Conservation (phyloP, 228 moss, liverwort and hornwort genomes). For the Sphagnum fallax region DNA sequence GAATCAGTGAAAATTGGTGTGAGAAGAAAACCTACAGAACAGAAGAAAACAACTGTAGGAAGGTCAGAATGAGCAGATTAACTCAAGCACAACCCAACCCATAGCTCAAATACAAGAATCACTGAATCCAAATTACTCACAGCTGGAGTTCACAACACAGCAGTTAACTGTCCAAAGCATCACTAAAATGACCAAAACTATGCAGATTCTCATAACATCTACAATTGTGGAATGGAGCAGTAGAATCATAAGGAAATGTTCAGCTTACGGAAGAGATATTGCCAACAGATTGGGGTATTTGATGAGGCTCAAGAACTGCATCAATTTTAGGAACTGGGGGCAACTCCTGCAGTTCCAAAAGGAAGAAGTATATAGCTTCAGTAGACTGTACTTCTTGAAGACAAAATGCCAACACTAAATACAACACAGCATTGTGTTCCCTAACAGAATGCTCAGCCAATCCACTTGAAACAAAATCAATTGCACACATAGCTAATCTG, state of each 20-base stretch:
- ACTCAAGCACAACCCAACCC: background rate
- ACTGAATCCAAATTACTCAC: background rate
- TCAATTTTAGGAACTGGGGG: slow-evolving; percentile 79
- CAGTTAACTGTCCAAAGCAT: too few relatives aligned
- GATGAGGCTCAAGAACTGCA: slow-evolving; percentile 70
- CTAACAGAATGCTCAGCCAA: too few relatives aligned
- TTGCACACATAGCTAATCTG: slow-evolving; percentile 19
- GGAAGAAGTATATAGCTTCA: slow-evolving; percentile 1
- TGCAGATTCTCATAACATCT: background rate
- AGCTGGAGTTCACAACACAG: background rate
- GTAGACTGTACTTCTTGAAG: background rate
- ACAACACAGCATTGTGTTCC: background rate
- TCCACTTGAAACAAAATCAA: slow-evolving; percentile 8
- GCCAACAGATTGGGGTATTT: slow-evolving; percentile 59
- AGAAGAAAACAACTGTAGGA: background rate
- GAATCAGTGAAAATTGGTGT: background rate
- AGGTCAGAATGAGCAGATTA: background rate
- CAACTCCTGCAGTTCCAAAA: slow-evolving; percentile 45
- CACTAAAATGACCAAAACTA: background rate
- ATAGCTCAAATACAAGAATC: background rate
- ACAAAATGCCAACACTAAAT: background rate
- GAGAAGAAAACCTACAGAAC: background rate
- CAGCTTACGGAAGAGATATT: slow-evolving; percentile 67
- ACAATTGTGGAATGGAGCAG: background rate
- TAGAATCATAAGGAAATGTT: background rate